These are phyloP conservation scores for Ceratocystis albifundus DNA, from an alignment of 2,329 filamentous ascomycete species.

Conservation along the genomic window DNA sequence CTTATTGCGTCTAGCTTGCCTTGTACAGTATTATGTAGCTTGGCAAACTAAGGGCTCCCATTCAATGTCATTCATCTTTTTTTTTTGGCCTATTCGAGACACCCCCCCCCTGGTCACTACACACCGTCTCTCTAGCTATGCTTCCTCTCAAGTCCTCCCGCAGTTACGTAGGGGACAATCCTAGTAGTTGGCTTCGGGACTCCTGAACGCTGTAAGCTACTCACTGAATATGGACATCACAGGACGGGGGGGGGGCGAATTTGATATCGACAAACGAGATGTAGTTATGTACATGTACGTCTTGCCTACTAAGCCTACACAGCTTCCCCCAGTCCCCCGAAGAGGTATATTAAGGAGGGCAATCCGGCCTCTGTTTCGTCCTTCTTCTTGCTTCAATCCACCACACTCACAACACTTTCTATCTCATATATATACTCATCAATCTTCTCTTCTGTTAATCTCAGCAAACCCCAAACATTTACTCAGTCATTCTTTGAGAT, in stretches of 20 bases:
- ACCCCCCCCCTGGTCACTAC: neutral
- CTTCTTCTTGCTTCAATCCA: neutral
- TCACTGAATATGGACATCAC: neutral
- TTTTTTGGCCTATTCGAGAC: neutral
- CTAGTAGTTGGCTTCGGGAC: neutral
- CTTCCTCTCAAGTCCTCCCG: neutral
- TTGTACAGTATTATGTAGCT: neutral
- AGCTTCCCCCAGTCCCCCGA: neutral
- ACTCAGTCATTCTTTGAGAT: too few relatives aligned
- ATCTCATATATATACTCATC: neutral
- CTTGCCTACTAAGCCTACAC: neutral
- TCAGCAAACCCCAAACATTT: too few relatives aligned
- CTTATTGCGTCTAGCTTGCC: neutral
- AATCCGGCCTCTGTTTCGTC: slow-evolving; percentile 2
- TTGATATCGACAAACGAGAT: neutral
- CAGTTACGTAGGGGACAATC: neutral
- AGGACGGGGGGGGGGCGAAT: neutral
- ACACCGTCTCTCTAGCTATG: neutral
- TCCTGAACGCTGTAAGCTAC: neutral
- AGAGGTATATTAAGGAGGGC: neutral
- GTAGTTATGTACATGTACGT: neutral
- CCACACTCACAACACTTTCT: neutral
- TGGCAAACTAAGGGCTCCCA: neutral
- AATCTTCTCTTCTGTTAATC: neutral
- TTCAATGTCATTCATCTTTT: neutral